A percentile compares a stretch with the other conserved stretches of the same genome.
Conservation (phyloP, 1,284 basidiomycete species). For the Athelia psychrophila region DNA sequence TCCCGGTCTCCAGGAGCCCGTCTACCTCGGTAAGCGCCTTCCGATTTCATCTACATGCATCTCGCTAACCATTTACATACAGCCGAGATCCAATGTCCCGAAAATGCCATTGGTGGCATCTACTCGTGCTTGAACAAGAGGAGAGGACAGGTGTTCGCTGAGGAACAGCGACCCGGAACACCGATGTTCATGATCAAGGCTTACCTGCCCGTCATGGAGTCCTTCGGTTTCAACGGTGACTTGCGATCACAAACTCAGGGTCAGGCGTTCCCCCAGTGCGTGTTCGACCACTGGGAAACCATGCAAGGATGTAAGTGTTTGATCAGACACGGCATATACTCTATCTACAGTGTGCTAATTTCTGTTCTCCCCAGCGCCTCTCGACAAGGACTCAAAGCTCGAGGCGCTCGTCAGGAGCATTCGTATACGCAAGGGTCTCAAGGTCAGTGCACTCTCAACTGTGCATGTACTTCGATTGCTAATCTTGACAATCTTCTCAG, state of each 20-base stretch:
- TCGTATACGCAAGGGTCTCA: conserved; percentile 91
- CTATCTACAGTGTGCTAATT: conserved; percentile 10
- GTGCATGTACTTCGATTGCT: conserved; percentile 5
- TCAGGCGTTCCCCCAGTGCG: conserved; percentile 97
- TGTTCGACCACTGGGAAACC: conserved; percentile 91
- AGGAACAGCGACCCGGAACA: conserved; percentile 96
- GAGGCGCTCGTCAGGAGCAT: conserved; percentile 84
- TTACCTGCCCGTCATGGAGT: conserved; percentile 95
- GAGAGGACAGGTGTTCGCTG: conserved; percentile 97
- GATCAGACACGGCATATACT: conserved; percentile 15
- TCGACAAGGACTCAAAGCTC: conserved; percentile 88
- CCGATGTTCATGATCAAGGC: conserved; percentile 99
- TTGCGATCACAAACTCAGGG: conserved; percentile 92
- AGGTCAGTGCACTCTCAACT: conserved; percentile 42
- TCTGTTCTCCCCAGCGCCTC: conserved; percentile 47
- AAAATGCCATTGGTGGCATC: conserved; percentile 98
- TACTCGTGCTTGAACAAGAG: conserved; percentile 95
- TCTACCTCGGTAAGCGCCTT: conserved; percentile 76
- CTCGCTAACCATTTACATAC: neutral
- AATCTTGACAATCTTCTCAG: conserved; percentile 31
- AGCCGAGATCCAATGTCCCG: conserved; percentile 98
- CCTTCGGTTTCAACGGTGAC: conserved; percentile 98
- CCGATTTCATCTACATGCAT: conserved; percentile 17
- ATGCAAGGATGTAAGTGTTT: conserved; percentile 70
- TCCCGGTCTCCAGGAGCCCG: conserved; percentile 93